Percentiles rank a stretch among this genome's conserved stretches.
These are phyloP conservation scores for Penicillium italicum DNA, from an alignment of 2,329 filamentous ascomycete genomes.

Conservation along the genomic window DNA sequence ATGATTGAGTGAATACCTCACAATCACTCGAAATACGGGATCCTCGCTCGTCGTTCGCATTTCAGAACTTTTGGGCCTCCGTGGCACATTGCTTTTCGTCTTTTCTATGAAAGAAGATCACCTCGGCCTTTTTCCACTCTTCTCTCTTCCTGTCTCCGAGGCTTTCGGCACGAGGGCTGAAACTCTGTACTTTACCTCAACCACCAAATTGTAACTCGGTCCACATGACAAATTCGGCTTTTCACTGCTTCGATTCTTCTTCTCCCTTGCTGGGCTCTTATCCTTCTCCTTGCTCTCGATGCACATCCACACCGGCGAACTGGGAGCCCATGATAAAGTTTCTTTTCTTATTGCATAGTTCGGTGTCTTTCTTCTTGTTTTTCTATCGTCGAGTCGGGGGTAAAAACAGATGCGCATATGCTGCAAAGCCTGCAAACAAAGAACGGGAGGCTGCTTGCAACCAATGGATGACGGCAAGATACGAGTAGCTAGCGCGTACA, in stretches of 20 bases:
- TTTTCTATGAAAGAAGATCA: background rate
- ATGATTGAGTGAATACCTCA: conserved; percentile 59
- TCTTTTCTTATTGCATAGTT: background rate
- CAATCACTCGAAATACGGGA: background rate
- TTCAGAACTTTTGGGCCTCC: background rate
- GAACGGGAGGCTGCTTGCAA: background rate
- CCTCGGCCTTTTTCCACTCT: background rate
- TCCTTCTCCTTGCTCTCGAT: background rate
- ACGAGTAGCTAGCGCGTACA: background rate
- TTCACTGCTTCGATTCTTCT: background rate
- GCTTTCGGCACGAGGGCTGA: background rate
- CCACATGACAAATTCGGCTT: background rate
- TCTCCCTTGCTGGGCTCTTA: background rate
- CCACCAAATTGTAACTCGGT: conserved; percentile 17
- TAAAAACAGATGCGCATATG: background rate
- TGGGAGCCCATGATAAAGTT: background rate
- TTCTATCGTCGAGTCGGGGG: background rate
- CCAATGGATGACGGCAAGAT: background rate
- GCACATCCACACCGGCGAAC: background rate
- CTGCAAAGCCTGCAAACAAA: background rate
- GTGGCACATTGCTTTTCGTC: background rate
- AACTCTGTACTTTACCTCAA: conserved; percentile 17
- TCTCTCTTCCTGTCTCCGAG: background rate
- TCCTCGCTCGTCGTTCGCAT: background rate
- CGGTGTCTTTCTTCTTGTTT: background rate